Conservation (phyloP, 768 basidiomycete genomes). For the Rhodotorula diobovata region DNA sequence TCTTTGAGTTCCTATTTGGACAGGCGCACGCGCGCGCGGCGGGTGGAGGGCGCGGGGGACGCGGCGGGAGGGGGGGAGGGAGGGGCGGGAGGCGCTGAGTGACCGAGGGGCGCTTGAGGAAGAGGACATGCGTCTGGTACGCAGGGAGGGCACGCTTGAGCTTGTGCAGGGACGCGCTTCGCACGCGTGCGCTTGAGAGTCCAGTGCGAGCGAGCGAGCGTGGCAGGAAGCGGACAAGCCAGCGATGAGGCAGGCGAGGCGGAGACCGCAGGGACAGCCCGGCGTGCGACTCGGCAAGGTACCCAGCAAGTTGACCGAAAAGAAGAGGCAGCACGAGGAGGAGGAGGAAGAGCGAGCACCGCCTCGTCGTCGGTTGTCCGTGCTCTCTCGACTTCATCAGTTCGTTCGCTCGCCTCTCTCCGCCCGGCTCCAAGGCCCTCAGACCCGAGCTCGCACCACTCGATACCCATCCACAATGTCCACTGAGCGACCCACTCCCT, state of each 20-base stretch:
- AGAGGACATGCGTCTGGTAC: background rate
- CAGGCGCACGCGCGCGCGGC: background rate
- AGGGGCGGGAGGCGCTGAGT: background rate
- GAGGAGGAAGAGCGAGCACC: no score
- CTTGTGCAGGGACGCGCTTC: no score
- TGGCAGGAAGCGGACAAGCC: no score
- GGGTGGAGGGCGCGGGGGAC: background rate
- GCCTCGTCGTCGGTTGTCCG: no score
- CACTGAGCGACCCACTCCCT: background rate
- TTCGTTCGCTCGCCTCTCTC: background rate
- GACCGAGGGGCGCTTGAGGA: background rate
- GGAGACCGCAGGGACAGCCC: no score
- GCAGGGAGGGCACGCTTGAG: background rate
- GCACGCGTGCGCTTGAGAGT: background rate
- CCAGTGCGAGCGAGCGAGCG: background rate
- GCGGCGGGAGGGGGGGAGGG: background rate
- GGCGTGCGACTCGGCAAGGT: no score
- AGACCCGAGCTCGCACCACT: no score
- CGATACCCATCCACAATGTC: background rate
- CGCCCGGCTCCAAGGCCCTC: background rate
- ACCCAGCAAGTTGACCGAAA: no score
- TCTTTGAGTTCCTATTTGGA: background rate
- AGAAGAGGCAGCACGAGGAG: no score
- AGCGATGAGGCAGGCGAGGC: no score
- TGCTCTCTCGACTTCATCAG: no score